Evolutionary conservation across 192 early-diverging fungal species (phyloP).

Genomic region (Gryganskiella cystojenkinii): DNA sequence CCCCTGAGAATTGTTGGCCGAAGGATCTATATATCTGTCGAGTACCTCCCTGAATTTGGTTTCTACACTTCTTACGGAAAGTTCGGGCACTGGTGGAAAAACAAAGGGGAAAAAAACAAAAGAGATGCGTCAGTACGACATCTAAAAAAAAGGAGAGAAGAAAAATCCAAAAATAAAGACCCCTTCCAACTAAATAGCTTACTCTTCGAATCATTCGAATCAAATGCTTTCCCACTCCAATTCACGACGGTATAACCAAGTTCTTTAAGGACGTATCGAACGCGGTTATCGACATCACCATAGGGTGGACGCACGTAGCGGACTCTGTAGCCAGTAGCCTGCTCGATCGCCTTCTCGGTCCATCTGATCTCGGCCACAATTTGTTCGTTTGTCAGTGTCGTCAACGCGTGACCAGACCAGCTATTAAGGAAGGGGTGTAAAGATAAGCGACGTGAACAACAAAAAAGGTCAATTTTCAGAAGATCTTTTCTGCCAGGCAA

Average conservation of each 20-base stretch:
- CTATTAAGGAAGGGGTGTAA: constrained; percentile 32
- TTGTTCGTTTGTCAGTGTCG: constrained; percentile 46
- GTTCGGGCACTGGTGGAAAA: neutral
- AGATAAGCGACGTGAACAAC: no score
- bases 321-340: constrained; percentile 30
- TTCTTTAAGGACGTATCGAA: constrained; percentile 68
- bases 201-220: constrained; percentile 49
- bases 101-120: no score
- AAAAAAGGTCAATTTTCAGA: no score
- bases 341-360: constrained; percentile 46
- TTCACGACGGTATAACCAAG: constrained; percentile 57
- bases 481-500: no score
- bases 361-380: constrained; percentile 48
- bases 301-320: constrained; percentile 69
- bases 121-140: no score
- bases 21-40: neutral
- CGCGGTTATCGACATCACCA: constrained; percentile 80
- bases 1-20: neutral
- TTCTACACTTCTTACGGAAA: neutral
- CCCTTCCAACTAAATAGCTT: neutral
- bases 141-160: no score
- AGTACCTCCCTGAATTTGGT: neutral
- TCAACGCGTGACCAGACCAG: constrained; percentile 54
- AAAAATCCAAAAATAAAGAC: no score
- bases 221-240: constrained; percentile 48